A percentile compares a stretch with the other conserved stretches of the same genome.
These are phyloP conservation scores for Apiotrichum mycotoxinovorans DNA, from an alignment of 1,284 basidiomycete genomes.

Conservation along the genomic window DNA sequence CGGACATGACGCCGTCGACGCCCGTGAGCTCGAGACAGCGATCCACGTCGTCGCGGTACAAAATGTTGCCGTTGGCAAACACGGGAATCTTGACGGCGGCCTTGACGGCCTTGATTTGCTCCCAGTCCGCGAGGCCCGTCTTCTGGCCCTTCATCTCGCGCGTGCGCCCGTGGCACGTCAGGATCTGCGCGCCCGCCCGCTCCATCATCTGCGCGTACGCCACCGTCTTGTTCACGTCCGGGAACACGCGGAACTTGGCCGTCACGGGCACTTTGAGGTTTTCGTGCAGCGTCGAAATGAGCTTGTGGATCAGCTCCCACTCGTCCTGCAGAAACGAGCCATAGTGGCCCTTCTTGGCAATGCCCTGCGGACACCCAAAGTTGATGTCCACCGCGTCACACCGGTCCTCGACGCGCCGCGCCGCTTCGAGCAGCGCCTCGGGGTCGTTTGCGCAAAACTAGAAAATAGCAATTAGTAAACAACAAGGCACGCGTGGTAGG, in stretches of 20 bases:
- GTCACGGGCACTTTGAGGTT: slow-evolving; percentile 87
- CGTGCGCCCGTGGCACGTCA: slow-evolving; percentile 88
- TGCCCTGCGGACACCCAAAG: slow-evolving; percentile 93
- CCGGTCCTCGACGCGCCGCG: slow-evolving; percentile 65
- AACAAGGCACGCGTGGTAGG: slow-evolving; percentile 1
- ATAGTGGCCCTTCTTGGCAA: slow-evolving; percentile 81
- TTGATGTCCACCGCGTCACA: slow-evolving; percentile 95
- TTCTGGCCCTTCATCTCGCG: slow-evolving; percentile 84
- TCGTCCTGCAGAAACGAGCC: slow-evolving; percentile 92
- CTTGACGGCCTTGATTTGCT: slow-evolving; percentile 79
- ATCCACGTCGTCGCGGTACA: slow-evolving; percentile 74
- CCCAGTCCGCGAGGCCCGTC: slow-evolving; percentile 76
- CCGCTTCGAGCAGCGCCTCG: slow-evolving; percentile 68
- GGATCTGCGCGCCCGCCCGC: slow-evolving; percentile 87
- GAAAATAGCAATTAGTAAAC: too few species aligned
- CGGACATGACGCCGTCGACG: slow-evolving; percentile 89
- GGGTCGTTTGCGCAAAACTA: slow-evolving; percentile 89
- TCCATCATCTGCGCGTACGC: slow-evolving; percentile 94
- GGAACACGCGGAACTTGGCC: slow-evolving; percentile 92
- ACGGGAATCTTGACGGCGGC: slow-evolving; percentile 84
- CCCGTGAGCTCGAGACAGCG: slow-evolving; percentile 76
- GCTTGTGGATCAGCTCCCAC: slow-evolving; percentile 75
- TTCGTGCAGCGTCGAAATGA: slow-evolving; percentile 77
- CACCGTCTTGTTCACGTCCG: slow-evolving; percentile 78
- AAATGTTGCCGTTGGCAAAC: slow-evolving; percentile 95